These are phyloP conservation scores for Mycena rebaudengoi DNA, from an alignment of 768 basidiomycete species.

Conservation along the genomic window DNA sequence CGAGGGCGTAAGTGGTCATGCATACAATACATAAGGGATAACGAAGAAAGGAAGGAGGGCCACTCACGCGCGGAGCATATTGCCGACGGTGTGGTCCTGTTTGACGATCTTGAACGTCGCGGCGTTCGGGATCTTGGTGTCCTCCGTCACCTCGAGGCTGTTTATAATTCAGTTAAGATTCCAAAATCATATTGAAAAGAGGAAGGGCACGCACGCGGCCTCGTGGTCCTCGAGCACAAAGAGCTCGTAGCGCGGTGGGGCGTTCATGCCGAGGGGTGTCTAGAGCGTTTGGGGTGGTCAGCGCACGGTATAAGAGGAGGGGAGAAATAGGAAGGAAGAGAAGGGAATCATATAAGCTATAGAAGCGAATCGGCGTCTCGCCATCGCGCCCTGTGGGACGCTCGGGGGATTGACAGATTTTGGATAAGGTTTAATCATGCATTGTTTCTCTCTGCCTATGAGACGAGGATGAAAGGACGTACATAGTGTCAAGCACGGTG, in stretches of 20 bases:
- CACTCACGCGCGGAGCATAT: constrained; percentile 93
- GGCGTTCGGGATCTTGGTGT: constrained; percentile 97
- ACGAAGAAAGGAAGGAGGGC: not conserved
- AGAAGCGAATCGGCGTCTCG: constrained; percentile 32
- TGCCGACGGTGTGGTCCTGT: constrained; percentile 96
- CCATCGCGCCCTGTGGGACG: constrained; percentile 33
- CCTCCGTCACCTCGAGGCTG: constrained; percentile 91
- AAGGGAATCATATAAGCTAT: constrained; percentile 31
- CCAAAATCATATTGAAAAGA: not conserved
- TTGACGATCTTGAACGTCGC: constrained; percentile 94
- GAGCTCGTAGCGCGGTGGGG: constrained; percentile 91
- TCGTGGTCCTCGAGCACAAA: constrained; percentile 95
- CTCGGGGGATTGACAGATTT: constrained; percentile 69
- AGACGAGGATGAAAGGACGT: not conserved
- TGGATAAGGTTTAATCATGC: constrained; percentile 43
- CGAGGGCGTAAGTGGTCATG: not conserved
- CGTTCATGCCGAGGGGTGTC: constrained; percentile 78
- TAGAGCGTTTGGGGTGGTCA: no score
- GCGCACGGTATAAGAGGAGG: not conserved
- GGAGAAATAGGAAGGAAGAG: not conserved
- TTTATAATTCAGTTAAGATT: constrained; percentile 18
- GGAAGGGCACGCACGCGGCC: constrained; percentile 75
- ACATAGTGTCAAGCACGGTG: not conserved
- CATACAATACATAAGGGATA: not conserved
- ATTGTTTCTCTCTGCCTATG: not conserved